Evolutionary conservation across 1,139 yeast species (phyloP), one percentile per base, ranked within the genome.

Genomic region (Lodderomyces elongisporus): DNA sequence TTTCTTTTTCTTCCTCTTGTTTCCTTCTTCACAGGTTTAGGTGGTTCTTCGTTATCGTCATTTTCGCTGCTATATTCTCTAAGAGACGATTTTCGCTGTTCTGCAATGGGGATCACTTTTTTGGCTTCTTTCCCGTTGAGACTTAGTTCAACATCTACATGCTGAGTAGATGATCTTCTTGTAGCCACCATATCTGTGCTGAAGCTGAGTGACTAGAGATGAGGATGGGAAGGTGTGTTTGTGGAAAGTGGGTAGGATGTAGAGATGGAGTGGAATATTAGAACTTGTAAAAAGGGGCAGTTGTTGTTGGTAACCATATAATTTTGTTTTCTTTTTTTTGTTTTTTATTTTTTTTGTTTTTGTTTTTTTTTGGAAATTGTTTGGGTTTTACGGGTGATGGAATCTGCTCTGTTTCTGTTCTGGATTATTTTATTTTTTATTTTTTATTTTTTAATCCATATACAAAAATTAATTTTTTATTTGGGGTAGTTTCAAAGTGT

Each of bases 181-280:
- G 46, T 43, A 17, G 37, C 32, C 15, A 43, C 46, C 46, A 43
- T 41, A n/a, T n/a, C n/a, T n/a, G n/a, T n/a, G n/a, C n/a, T n/a
- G n/a, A n/a, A n/a, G n/a, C n/a, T n/a, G n/a, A n/a, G n/a, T n/a
- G n/a, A n/a, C n/a, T n/a, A n/a, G n/a, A n/a, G n/a, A n/a, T n/a
- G n/a, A n/a, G n/a, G n/a, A n/a, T n/a, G n/a, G n/a, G n/a, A n/a
- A n/a, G n/a, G n/a, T n/a, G n/a, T n/a, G n/a, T n/a, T n/a, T n/a
- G n/a, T n/a, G n/a, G n/a, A n/a, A n/a, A n/a, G n/a, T n/a, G n/a
- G n/a, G n/a, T n/a, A n/a, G n/a, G n/a, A n/a, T n/a, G n/a, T n/a
- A n/a, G n/a, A n/a, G n/a, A n/a, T n/a, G n/a, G n/a, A n/a, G n/a
- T n/a, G n/a, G n/a, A n/a, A n/a, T n/a, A n/a, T n/a, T n/a, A n/a